Percentiles rank a stretch among this genome's conserved stretches.
Evolutionary conservation across 345 rosid species (phyloP).

Genomic region (Capsella bursapastoris): DNA sequence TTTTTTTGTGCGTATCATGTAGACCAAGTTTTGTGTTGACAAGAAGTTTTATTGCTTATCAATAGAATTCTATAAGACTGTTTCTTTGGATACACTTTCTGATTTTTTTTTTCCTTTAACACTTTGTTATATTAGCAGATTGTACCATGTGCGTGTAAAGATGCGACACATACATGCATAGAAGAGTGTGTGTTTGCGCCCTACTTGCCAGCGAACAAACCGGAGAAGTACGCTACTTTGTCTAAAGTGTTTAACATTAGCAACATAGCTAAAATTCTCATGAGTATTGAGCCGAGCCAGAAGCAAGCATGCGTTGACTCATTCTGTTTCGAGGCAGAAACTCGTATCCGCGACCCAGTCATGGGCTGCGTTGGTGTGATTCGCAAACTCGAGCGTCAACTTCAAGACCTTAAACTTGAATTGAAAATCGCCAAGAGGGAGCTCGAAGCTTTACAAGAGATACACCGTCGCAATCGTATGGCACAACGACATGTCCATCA

Average conservation of each 20-base stretch:
- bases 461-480: background rate
- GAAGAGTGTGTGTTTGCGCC: background rate
- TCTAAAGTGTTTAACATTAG: background rate
- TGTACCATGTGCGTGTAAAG: background rate
- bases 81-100: too few species aligned
- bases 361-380: background rate
- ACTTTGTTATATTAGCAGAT: background rate
- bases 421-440: background rate
- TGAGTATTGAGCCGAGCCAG: background rate
- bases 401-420: background rate
- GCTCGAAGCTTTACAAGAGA: background rate
- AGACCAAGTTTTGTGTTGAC: too few species aligned
- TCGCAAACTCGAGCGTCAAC: background rate
- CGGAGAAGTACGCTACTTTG: conserved; percentile 5
- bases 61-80: too few species aligned
- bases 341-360: conserved; percentile 6
- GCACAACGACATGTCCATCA: background rate
- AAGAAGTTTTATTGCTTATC: too few species aligned
- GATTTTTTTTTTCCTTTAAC: too few species aligned
- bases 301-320: conserved; percentile 7
- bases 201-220: conserved; percentile 12
- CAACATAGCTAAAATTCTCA: background rate
- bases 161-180: background rate
- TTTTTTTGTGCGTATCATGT: too few species aligned
- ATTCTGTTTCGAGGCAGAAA: conserved; percentile 6